phyloP scores from a whole-genome alignment of 192 early-diverging fungal species.

The Entomortierella beljakovae region DNA sequence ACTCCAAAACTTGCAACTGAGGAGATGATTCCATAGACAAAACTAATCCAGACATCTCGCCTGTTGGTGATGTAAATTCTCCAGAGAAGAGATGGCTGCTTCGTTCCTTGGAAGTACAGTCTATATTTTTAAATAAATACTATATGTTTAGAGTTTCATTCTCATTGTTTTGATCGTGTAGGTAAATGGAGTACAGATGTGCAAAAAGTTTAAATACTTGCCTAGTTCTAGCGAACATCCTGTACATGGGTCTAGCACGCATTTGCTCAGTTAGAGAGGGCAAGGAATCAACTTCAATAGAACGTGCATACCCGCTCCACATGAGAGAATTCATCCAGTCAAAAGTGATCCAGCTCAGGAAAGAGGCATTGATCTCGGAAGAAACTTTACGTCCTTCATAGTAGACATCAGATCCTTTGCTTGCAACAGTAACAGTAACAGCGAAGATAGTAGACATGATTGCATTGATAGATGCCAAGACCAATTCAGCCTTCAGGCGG shows the following conservation, averaged over 20 bases:
- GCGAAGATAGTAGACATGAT: conserved; percentile 24
- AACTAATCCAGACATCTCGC: conserved; percentile 45
- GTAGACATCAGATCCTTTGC: conserved; percentile 33
- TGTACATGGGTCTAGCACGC: conserved; percentile 50
- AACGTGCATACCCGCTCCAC: conserved; percentile 41
- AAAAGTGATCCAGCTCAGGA: conserved; percentile 47
- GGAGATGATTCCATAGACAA: conserved; percentile 39
- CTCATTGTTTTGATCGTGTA: too few species aligned
- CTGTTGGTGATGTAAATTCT: conserved; percentile 38
- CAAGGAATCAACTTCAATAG: conserved; percentile 29
- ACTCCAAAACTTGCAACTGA: conserved; percentile 60
- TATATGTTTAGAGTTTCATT: too few species aligned
- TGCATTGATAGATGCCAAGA: conserved; percentile 21
- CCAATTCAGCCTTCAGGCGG: conserved; percentile 18
- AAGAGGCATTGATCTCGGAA: conserved; percentile 37
- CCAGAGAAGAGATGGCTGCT: conserved; percentile 25
- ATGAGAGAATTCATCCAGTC: conserved; percentile 49
- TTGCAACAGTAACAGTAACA: conserved; percentile 18
- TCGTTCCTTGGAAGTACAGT: conserved; percentile 10
- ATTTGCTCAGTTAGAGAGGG: conserved; percentile 46
- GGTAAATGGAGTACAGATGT: too few species aligned
- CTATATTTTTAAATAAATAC: not conserved
- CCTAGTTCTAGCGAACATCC: conserved; percentile 44
- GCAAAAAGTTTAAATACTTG: not conserved
- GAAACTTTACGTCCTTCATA: conserved; percentile 40